Base-by-base conservation (phyloP, 1,284 basidiomycete species). In the Naganishia cerealis region DNA sequence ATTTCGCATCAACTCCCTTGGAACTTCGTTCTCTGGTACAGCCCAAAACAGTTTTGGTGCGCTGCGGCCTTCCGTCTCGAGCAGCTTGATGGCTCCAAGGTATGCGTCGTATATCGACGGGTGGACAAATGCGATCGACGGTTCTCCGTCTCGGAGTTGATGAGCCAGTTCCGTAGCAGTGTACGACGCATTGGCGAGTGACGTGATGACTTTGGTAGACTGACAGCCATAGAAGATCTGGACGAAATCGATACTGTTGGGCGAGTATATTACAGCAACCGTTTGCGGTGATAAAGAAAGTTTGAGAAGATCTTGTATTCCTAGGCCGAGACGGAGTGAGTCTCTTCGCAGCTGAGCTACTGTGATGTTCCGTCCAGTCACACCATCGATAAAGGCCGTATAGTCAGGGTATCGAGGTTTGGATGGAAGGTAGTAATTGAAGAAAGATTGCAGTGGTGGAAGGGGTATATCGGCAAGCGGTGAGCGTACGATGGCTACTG, bases 311-410 rank as follows among this genome's bases (percentile, higher is more conserved):
- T 21, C 12, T 38, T 48, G 42, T 18, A 89, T 75, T 0, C 87
- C 87, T 71, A 83, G 81, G 0, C 79, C 87, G 16, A 90, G 79
- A 2, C 84, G 81, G 13, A 89, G 81, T 0, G 88, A 82, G n/a
- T 86, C 79, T 29, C 84, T 78, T 29, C 84, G 84, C 26, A 89
- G 77, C 42, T 85, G 83, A 0, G 74, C 84, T 18, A 90, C 85
- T 0, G 88, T 83, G 36, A 91, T 72, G 1, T 82, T 81, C 0
- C 83, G 80, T 0, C 86, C 88, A 0, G 88, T 85, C 0, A 80
- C 76, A 0, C 87, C 87, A 72, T 92, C 90, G 65, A 90, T 83
- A 76, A 87, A 90, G 0, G 88, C 88, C 7, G 84, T 83, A 21
- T 59, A 59, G 43, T 59, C 66, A 7, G 66, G 66, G 50, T 42